Base-by-base conservation (phyloP, 2,329 filamentous ascomycete species). In the Eutypa lata region DNA sequence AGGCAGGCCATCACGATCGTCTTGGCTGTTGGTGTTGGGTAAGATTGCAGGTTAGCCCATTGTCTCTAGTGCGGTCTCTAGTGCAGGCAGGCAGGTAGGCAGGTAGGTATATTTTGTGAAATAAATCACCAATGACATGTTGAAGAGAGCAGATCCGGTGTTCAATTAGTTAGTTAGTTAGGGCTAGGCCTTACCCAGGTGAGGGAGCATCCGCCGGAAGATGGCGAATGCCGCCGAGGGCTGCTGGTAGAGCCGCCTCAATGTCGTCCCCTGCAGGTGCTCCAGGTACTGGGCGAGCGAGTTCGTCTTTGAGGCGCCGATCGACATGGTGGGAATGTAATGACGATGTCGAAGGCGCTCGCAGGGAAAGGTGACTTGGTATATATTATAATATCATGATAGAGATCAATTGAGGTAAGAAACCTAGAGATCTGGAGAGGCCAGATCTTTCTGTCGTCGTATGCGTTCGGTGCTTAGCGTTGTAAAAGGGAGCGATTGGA, bases 191-290 rank as follows among this genome's bases (percentile, higher is more conserved):
- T 65, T 78, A 92, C 89, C 91, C 56, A 97, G 76, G 67, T 95
- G 89, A 53, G 94, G 91, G 53, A 99, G 82, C 91, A 99, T 97
- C 75, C 94, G 92, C 61, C 94, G 86, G 71, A 97, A 97, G 65
- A 99, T 92, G 61, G 94, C 94, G 60, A 99, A 85, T 37, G 92
- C 89, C 1, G 94, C 96, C 42, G 93, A 96, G 28, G 94, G 94
- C 77, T 97, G 92, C 75, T 92, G 89, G 79, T 99, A 99, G 45
- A 99, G 82, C 71, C 90, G 89, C 68, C 86, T 84, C 72, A 97
- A 96, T 35, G 91, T 95, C 42, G 89, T 91, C 58, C 92, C 91
- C 48, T 90, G 90, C 65, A 96, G 87, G 69, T 87, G 86, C 80
- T 97, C 92, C 69, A 97, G 87, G 74, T 96, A 97, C 68, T 97